Base-by-base conservation (phyloP, 1,284 basidiomycete species). In the Abortiporus biennis region DNA sequence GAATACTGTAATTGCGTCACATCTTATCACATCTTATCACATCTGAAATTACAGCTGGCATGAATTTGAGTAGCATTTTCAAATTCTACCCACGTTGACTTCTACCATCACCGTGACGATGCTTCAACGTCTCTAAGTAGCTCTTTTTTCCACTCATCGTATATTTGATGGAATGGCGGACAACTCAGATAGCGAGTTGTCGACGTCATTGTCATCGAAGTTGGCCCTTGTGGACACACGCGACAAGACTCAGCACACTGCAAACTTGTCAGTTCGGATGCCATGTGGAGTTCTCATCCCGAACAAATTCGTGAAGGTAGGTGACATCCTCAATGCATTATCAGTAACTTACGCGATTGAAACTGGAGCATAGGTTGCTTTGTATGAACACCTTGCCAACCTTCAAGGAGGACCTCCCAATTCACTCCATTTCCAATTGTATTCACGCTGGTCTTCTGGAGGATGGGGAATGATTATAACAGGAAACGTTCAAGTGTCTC, bases 401-500 rank as follows among this genome's bases (percentile, higher is more conserved):
- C 66, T 85, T 23, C 66, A 67, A 11, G 88, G 89, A n/a, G 85
- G 87, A 0, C 72, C 76, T 12, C 91, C 92, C 0, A 87, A 84
- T 45, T 52, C 64, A 13, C 61, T 70, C 27, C 85, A 92, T 56
- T 62, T 72, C 30, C 56, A 63, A 1, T 70, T 97, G 19, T 97
- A 98, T 59, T 63, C 74, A 1, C 66, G 69, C 50, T 98, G 93
- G 92, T 78, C 81, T 0, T 59, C 68, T 29, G 78, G 83, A 3
- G 74, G 74, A 16, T 97, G 91, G 91, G 94, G 92, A 0, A 87
- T 96, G 68, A 68, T 97, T 42, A 67, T 95, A 39, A 92, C 93
- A 0, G 92, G 94, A 13, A 97, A 97, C 54, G 76, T 93, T 1
- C 86, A 89, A 52, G 80, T 97, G 23, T 79, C 80, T 35, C 54